These are phyloP conservation scores for Calocybe gambosa DNA, from an alignment of 1,284 basidiomycete species.

Conservation along the genomic window DNA sequence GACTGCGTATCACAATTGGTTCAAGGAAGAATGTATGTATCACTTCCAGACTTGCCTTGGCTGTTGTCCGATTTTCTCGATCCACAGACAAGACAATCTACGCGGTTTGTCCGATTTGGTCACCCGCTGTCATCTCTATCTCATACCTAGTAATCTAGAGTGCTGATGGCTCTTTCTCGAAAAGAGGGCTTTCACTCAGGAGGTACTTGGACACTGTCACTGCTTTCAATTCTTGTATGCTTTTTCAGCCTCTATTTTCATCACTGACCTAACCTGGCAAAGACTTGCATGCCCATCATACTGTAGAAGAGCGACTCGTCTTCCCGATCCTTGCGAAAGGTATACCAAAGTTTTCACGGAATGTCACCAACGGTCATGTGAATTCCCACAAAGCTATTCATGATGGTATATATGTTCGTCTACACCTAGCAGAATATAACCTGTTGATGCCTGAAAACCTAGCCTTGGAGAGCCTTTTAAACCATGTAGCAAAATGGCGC, in stretches of 20 bases:
- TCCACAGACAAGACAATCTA: conserved; percentile 12
- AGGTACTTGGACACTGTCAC: conserved; percentile 40
- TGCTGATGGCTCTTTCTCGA: conserved; percentile 45
- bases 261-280: not conserved
- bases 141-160: conserved; percentile 24
- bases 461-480: conserved; percentile 52
- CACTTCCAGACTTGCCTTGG: not conserved
- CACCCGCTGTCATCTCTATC: not conserved
- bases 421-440: too few species aligned
- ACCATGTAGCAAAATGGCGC: conserved; percentile 41
- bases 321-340: conserved; percentile 60
- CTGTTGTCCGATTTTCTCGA: not conserved
- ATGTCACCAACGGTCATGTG: conserved; percentile 44
- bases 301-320: conserved; percentile 55
- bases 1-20: conserved; percentile 9
- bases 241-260: not conserved
- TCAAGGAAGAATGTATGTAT: conserved; percentile 11
- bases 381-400: conserved; percentile 64
- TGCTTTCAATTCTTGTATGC: conserved; percentile 38
- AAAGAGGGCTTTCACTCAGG: conserved; percentile 36
- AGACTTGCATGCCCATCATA: conserved; percentile 65
- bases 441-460: not conserved
- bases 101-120: conserved; percentile 9
- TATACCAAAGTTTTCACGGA: conserved; percentile 53
- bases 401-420: conserved; percentile 34